Base-by-base conservation (phyloP, 2,329 filamentous ascomycete genomes). In the Didymella exigua region DNA sequence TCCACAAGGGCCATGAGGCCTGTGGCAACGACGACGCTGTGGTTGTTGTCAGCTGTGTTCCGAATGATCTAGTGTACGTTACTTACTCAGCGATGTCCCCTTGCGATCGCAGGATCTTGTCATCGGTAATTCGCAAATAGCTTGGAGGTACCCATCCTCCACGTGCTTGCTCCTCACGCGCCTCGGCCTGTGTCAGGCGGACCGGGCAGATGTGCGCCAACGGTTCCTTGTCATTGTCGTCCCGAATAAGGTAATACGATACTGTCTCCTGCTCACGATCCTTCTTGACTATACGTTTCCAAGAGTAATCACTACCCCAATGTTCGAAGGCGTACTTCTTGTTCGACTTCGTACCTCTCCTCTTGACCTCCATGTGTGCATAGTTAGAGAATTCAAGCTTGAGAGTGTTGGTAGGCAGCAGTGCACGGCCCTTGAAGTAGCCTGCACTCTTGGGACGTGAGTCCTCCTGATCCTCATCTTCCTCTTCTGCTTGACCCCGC, bases 371-470 rank as follows among this genome's bases (percentile, higher is more conserved):
- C 34, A 98, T 86, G 66, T 95, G 91, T 2, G 93, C 93, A 73
- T 99, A 99, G 78, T 98, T 99, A 62, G 91, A 96, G 73, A 97
- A 99, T 73, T 98, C 93, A 29, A 99, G 84, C 76, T 92, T 90
- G 73, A 93, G 89, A 30, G 84, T 88, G 74, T 96, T 91, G 54
- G 88, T 90, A 16, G 90, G 85, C 38, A 76, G 69, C 56, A 75
- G 60, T 8, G 73, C 70, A 45, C 73, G 72, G 77, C 74, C 64
- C 65, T 79, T 71, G 55, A 64, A 61, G 36, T 75, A 71, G 52
- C 70, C 70, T 26, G 70, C 65, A 5, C 72, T 68, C 55, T 69
- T 71, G 26, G 71, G 69, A 26, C 69, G 65, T 56, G 66, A 58
- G 33, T 59, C 51, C 34, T 59, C 34, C 8, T 55, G 63, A 45